Conservation (phyloP, 106 monocot genomes). For the Dioscorea dumetorum region DNA sequence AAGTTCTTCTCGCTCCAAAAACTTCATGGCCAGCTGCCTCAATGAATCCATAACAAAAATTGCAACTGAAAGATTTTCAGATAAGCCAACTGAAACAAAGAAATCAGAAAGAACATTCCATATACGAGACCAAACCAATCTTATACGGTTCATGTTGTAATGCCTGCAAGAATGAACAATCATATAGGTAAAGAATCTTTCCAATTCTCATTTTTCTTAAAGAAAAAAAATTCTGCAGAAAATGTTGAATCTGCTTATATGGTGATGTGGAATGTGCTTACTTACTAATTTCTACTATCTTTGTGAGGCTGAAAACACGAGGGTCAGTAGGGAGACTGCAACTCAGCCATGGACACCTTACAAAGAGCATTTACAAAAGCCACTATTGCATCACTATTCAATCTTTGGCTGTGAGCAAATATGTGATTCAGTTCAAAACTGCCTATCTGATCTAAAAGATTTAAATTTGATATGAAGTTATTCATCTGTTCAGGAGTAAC, state of each 20-base stretch:
- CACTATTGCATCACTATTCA: conserved; percentile 97
- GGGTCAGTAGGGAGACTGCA: conserved; percentile 96
- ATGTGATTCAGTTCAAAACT: conserved; percentile 92
- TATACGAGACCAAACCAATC: conserved; percentile 94
- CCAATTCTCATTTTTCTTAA: not conserved
- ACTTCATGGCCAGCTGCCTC: conserved; percentile 91
- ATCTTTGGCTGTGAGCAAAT: conserved; percentile 89
- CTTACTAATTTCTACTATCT: conserved; percentile 98
- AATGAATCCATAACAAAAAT: conserved; percentile 99
- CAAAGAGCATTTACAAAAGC: conserved; percentile 97
- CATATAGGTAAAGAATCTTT: not conserved
- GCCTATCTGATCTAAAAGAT: conserved; percentile 91
- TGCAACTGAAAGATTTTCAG: conserved; percentile 90
- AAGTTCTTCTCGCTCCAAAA: conserved; percentile 89
- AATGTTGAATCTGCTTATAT: not conserved
- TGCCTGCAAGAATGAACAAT: conserved; percentile 49
- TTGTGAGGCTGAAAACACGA: conserved; percentile 90
- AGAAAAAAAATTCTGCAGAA: not conserved
- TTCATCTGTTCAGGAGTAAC: conserved; percentile 91
- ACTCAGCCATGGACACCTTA: conserved; percentile 87
- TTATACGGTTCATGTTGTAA: conserved; percentile 96
- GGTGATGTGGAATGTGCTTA: conserved; percentile 25
- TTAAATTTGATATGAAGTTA: conserved; percentile 85
- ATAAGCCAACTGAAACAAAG: conserved; percentile 88
- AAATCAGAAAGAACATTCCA: conserved; percentile 96